These are phyloP conservation scores for Zopfochytrium polystomum DNA, from an alignment of 371 early-diverging fungal genomes.

Conservation along the genomic window DNA sequence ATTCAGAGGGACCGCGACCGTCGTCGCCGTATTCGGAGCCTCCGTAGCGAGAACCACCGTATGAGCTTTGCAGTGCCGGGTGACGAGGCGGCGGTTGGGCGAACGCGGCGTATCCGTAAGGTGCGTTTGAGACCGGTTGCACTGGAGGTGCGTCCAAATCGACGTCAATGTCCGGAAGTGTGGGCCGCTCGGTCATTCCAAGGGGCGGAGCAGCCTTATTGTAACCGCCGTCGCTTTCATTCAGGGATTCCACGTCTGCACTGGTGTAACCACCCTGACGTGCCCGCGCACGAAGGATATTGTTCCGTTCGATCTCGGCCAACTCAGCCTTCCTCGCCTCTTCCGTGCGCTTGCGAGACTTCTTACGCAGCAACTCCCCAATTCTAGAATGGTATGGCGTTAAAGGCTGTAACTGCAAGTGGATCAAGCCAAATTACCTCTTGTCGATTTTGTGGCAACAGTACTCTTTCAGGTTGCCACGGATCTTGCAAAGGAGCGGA, in stretches of 20 bases:
- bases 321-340: conserved; percentile 44
- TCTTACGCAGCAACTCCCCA: conserved; percentile 41
- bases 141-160: conserved; percentile 29
- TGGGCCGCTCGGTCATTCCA: conserved; percentile 31
- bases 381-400: too few species aligned
- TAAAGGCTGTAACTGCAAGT: too few species aligned
- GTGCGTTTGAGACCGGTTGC: not conserved
- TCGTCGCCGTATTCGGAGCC: not conserved
- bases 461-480: conserved; percentile 88
- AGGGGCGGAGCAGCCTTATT: conserved; percentile 27
- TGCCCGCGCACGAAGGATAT: conserved; percentile 1
- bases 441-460: conserved; percentile 90
- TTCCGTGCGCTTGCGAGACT: conserved; percentile 40
- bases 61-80: not conserved
- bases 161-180: conserved; percentile 38
- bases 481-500: conserved; percentile 73
- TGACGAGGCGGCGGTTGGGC: not conserved
- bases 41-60: not conserved
- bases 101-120: too few species aligned
- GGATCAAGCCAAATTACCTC: conserved; percentile 43
- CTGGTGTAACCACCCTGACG: not conserved
- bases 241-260: not conserved
- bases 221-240: conserved; percentile 1
- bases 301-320: conserved; percentile 34
- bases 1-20: not conserved